Conservation (phyloP, 164 flowering plant genomes). For the Akebia trifoliata region DNA sequence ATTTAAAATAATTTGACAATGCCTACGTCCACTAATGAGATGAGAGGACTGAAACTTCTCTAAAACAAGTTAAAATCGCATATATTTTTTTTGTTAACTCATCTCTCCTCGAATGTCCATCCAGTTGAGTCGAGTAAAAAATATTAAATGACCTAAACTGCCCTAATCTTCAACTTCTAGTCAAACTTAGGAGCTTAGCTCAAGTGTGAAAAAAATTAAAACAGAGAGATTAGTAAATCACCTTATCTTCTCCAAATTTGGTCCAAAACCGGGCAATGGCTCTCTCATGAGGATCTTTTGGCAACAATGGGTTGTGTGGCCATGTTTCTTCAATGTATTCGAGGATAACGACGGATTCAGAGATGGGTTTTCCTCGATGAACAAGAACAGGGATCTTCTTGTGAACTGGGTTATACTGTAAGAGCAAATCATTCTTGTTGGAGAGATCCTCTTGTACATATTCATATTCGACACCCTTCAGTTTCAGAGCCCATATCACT, state of each 20-base stretch:
- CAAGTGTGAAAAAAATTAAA: no score
- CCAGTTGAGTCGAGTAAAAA: no score
- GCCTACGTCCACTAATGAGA: no score
- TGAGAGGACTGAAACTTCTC: no score
- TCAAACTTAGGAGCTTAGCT: no score
- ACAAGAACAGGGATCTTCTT: slow-evolving; percentile 7
- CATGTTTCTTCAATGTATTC: slow-evolving; percentile 11
- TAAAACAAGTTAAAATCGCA: no score
- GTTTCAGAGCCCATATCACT: slow-evolving; percentile 6
- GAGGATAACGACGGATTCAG: slow-evolving; percentile 1
- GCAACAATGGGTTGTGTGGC: background rate
- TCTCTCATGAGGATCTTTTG: slow-evolving; percentile 5
- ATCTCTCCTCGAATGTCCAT: no score
- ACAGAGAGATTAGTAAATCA: background rate
- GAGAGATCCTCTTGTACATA: slow-evolving; percentile 1
- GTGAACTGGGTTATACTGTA: slow-evolving; percentile 5
- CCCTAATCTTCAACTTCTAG: no score
- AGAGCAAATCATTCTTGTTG: slow-evolving; percentile 5
- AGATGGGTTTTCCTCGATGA: slow-evolving; percentile 1
- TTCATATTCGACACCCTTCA: background rate
- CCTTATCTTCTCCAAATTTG: slow-evolving; percentile 2
- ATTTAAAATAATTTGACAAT: no score
- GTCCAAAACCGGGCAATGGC: slow-evolving; percentile 1
- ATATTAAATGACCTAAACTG: no score
- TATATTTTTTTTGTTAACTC: no score